A percentile compares a stretch with the other conserved stretches of the same genome.
phyloP scores from a whole-genome alignment of 2,329 filamentous ascomycete species.

The Venturia pyrina region DNA sequence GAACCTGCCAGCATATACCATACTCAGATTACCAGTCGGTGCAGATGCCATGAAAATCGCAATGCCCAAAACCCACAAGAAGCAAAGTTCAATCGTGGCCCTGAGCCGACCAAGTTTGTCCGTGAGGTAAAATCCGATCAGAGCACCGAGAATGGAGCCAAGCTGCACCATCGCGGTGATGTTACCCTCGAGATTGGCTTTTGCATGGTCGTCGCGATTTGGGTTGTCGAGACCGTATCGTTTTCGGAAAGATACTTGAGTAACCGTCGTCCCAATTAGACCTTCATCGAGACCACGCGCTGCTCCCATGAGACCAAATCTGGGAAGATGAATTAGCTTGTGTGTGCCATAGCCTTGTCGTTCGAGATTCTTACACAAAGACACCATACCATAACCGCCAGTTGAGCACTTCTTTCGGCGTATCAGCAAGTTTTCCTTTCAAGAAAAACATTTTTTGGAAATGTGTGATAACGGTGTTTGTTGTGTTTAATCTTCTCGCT shows the following conservation, averaged over 20 bases:
- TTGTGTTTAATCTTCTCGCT: not conserved
- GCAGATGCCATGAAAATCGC: slow-evolving; percentile 30
- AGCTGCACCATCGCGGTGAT: slow-evolving; percentile 76
- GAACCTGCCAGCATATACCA: slow-evolving; percentile 56
- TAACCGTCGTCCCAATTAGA: slow-evolving; percentile 58
- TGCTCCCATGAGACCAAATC: slow-evolving; percentile 64
- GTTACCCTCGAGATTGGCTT: slow-evolving; percentile 42
- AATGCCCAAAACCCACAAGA: slow-evolving; percentile 32
- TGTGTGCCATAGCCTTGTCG: no score
- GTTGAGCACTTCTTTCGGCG: slow-evolving; percentile 63
- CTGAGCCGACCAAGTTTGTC: slow-evolving; percentile 33
- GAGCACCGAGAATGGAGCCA: slow-evolving; percentile 61
- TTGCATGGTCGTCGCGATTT: slow-evolving; percentile 20
- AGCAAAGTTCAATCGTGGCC: slow-evolving; percentile 32
- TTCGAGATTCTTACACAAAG: slow-evolving; percentile 27
- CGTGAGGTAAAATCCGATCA: slow-evolving; percentile 47
- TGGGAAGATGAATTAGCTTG: slow-evolving; percentile 11
- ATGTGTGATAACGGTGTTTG: no score
- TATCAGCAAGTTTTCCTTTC: slow-evolving; percentile 44
- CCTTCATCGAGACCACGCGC: slow-evolving; percentile 74
- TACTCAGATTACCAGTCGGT: slow-evolving; percentile 27
- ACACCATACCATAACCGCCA: slow-evolving; percentile 72
- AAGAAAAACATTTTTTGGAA: slow-evolving; percentile 13
- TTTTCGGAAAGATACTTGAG: slow-evolving; percentile 24
- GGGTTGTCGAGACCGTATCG: slow-evolving; percentile 28